These are phyloP conservation scores for Tricholoma saponaceum DNA, from an alignment of 768 basidiomycete genomes.

Conservation along the genomic window DNA sequence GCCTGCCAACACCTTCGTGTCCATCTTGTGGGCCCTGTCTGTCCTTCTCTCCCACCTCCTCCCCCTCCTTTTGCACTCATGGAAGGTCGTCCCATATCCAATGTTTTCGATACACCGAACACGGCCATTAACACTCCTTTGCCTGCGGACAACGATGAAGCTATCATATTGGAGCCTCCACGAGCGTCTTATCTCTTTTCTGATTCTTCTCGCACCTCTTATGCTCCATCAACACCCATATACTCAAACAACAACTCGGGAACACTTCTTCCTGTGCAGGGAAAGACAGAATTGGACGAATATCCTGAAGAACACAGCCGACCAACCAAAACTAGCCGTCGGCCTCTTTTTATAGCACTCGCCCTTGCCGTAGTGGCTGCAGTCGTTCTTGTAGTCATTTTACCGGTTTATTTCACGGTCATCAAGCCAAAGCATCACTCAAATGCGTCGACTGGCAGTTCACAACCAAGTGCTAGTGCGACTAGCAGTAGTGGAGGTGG, in stretches of 20 bases:
- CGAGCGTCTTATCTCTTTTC: not conserved
- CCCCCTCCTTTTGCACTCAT: slow-evolving; percentile 5
- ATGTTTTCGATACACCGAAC: slow-evolving; percentile 6
- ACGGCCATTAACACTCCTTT: slow-evolving; percentile 12
- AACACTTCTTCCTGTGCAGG: slow-evolving; percentile 9
- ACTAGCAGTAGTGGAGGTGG: not conserved
- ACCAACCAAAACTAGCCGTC: slow-evolving; percentile 10
- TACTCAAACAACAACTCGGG: slow-evolving; percentile 13
- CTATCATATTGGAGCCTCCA: slow-evolving; percentile 2
- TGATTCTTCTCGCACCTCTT: slow-evolving; percentile 13
- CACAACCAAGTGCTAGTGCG: not conserved
- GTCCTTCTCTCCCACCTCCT: slow-evolving; percentile 4
- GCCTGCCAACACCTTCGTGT: not conserved
- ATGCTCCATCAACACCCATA: not conserved
- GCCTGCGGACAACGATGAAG: slow-evolving; percentile 6
- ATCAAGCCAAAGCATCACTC: slow-evolving; percentile 35
- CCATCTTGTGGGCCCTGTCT: not conserved
- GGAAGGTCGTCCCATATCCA: slow-evolving; percentile 11
- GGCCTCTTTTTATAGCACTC: slow-evolving; percentile 17
- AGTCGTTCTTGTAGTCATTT: slow-evolving; percentile 42
- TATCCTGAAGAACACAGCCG: slow-evolving; percentile 3
- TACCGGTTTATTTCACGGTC: slow-evolving; percentile 57
- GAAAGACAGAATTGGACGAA: slow-evolving; percentile 8
- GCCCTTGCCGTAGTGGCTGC: slow-evolving; percentile 34
- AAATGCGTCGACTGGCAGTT: not conserved